Evolutionary conservation across 2,329 filamentous ascomycete genomes (phyloP).

Genomic region (Blastomyces percursus): DNA sequence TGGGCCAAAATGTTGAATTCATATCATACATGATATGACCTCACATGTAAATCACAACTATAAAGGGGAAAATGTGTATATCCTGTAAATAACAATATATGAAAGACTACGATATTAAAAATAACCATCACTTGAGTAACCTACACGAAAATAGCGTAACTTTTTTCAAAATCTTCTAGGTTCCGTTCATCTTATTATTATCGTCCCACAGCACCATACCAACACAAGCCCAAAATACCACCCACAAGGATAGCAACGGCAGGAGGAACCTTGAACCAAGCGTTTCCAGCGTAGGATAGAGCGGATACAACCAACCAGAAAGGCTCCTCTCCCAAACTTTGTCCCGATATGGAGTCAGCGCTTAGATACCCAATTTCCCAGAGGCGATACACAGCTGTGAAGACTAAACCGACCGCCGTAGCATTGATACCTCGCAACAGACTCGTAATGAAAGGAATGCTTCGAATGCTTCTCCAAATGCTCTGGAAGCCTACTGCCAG

Average conservation of each 20-base stretch:
- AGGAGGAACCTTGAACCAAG: slow-evolving; percentile 39
- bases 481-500: slow-evolving; percentile 34
- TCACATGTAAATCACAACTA: background rate
- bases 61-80: background rate
- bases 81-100: background rate
- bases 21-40: background rate
- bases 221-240: slow-evolving; percentile 37
- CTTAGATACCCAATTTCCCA: slow-evolving; percentile 53
- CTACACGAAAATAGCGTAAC: background rate
- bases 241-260: slow-evolving; percentile 38
- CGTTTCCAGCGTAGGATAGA: slow-evolving; percentile 37
- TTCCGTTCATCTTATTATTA: background rate
- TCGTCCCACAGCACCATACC: slow-evolving; percentile 36
- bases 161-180: background rate
- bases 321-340: slow-evolving; percentile 46
- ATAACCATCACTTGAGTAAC: background rate
- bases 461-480: slow-evolving; percentile 44
- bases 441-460: slow-evolving; percentile 38
- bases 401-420: slow-evolving; percentile 50
- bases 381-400: slow-evolving; percentile 52
- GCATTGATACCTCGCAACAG: slow-evolving; percentile 49
- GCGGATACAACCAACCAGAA: slow-evolving; percentile 55
- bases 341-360: slow-evolving; percentile 38
- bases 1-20: background rate
- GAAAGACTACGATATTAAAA: background rate